Conservation (phyloP, 495 filamentous ascomycete species). For the Penicillium nucicola region DNA sequence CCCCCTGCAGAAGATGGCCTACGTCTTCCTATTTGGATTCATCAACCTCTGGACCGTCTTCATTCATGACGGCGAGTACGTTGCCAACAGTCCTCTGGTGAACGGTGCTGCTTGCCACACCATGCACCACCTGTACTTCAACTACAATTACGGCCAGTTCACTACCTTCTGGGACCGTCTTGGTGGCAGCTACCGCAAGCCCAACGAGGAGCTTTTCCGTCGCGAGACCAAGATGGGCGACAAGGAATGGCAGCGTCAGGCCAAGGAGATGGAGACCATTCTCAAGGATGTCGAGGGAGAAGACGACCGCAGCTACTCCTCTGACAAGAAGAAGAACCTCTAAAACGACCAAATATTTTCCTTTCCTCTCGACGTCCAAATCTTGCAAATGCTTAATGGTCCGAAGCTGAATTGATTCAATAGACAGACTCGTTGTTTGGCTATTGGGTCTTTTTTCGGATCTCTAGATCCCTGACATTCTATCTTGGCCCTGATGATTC, state of each 20-base stretch:
- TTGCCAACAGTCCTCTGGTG: constrained; percentile 80
- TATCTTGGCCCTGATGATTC: background rate
- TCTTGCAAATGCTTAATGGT: constrained; percentile 2
- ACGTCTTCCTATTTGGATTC: constrained; percentile 81
- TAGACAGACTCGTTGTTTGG: background rate
- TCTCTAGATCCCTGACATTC: background rate
- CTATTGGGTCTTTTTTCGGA: background rate
- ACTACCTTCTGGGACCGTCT: constrained; percentile 93
- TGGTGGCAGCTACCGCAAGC: constrained; percentile 83
- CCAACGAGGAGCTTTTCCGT: constrained; percentile 82
- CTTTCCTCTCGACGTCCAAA: background rate
- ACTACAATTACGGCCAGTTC: constrained; percentile 98
- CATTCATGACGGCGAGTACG: constrained; percentile 97
- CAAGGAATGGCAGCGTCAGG: constrained; percentile 76
- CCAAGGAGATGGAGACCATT: constrained; percentile 81
- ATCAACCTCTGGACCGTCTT: constrained; percentile 97
- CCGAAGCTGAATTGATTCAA: background rate
- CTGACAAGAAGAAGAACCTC: constrained; percentile 40
- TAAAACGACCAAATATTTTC: constrained; percentile 2
- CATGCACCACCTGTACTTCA: constrained; percentile 97
- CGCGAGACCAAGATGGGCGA: constrained; percentile 86
- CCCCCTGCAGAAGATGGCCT: constrained; percentile 87
- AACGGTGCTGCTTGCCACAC: constrained; percentile 97
- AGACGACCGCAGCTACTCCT: constrained; percentile 73
- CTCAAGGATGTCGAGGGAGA: constrained; percentile 82